phyloP scores from a whole-genome alignment of 441 rosid genomes.

The Corymbia calophylla region DNA sequence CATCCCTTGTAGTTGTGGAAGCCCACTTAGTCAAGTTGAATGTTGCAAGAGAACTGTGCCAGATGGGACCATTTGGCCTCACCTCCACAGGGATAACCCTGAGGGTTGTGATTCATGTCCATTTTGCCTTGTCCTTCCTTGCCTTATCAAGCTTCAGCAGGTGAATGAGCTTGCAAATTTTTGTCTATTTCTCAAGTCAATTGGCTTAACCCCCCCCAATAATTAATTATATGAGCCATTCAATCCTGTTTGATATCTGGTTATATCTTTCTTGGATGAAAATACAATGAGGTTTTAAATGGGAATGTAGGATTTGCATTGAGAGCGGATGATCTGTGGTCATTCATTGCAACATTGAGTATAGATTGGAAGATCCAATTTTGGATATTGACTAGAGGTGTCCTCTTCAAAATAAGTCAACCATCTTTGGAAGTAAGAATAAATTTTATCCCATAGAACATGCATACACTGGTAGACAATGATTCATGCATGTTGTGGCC shows the following conservation, averaged over 20 bases:
- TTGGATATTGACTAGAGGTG: neutral
- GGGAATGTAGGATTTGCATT: neutral
- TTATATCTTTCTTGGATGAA: neutral
- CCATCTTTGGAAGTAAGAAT: neutral
- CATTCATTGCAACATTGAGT: neutral
- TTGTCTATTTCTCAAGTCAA: neutral
- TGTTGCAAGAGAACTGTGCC: slow-evolving; percentile 89
- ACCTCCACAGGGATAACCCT: slow-evolving; percentile 74
- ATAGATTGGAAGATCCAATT: neutral
- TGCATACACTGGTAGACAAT: neutral
- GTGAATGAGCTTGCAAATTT: slow-evolving; percentile 10
- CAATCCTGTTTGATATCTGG: neutral
- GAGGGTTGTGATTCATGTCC: slow-evolving; percentile 98
- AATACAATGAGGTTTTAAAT: neutral
- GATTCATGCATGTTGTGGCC: neutral
- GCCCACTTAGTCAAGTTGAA: slow-evolving; percentile 83
- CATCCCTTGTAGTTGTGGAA: slow-evolving; percentile 78
- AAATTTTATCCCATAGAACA: neutral
- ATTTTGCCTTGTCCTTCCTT: slow-evolving; percentile 90
- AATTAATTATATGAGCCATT: neutral
- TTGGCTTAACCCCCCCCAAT: neutral
- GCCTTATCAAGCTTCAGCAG: slow-evolving; percentile 94
- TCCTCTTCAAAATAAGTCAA: neutral
- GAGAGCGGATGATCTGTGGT: neutral
- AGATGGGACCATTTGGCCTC: slow-evolving; percentile 85